These are phyloP conservation scores for Daphne laureola DNA, from an alignment of 441 rosid genomes.

Conservation along the genomic window DNA sequence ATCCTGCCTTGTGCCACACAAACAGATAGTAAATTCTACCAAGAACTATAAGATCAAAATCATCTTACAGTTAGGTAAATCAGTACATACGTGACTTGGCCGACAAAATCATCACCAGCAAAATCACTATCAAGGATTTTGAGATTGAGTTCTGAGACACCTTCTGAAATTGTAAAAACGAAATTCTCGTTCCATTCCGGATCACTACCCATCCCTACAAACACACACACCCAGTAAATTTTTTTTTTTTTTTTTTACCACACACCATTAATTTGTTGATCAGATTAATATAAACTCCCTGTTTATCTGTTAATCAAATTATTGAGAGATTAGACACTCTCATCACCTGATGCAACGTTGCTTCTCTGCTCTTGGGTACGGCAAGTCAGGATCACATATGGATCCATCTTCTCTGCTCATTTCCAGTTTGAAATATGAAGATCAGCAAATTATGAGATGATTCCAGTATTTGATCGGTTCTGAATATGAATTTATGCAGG, in stretches of 20 bases:
- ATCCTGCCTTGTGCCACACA: constrained; percentile 22
- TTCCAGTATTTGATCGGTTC: too few relatives aligned
- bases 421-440: too few relatives aligned
- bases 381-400: constrained; percentile 52
- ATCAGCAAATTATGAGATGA: too few relatives aligned
- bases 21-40: too few relatives aligned
- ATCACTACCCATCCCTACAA: constrained; percentile 5
- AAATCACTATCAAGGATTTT: constrained; percentile 61
- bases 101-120: constrained; percentile 47
- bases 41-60: too few relatives aligned
- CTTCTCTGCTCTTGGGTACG: constrained; percentile 71
- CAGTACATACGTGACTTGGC: constrained; percentile 46
- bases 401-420: constrained; percentile 47
- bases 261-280: too few relatives aligned
- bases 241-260: too few relatives aligned
- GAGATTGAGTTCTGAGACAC: constrained; percentile 34
- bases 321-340: constrained; percentile 8
- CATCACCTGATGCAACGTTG: constrained; percentile 54
- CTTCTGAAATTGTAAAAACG: constrained; percentile 44
- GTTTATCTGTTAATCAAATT: too few relatives aligned
- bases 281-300: too few relatives aligned
- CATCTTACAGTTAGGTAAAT: neutral
- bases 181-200: constrained; percentile 82
- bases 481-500: neutral
- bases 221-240: too few relatives aligned